Base-by-base conservation (phyloP, 352 stramenopile genomes). In the Pythium brachiatum region DNA sequence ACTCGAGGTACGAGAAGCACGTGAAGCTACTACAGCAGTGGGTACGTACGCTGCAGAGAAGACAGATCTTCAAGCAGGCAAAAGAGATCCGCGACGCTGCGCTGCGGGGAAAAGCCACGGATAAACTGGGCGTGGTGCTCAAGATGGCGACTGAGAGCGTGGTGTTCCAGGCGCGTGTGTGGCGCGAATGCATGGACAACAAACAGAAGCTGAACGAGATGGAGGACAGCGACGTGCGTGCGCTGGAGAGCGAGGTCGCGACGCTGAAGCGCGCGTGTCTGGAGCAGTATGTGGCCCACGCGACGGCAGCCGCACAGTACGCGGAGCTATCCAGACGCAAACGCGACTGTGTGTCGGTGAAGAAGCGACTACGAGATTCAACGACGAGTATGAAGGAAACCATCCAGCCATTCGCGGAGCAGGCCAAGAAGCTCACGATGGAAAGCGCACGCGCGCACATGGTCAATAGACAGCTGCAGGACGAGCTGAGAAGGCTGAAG, bases 131-230 rank as follows among this genome's bases (percentile, higher is more conserved):
- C 0, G 39, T 53, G 1, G 60, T 74, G 41, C 70, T 78, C 31
- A 58, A 56, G 9, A 70, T 69, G 56, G 68, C 71, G 44, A 75
- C 64, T 16, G 67, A 65, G 21, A 76, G 70, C 58, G 75, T 87
- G 21, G 60, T 88, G 13, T 93, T 89, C 57, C 84, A 89, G 46
- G 79, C 84, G 38, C 70, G 70, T 7, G 80, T 91, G 16, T 93
- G 84, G 84, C 73, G 74, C 1, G 81, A 90, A 51, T 87, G 78
- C 21, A 60, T 87, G 20, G 82, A 83, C 52, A 64, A 72, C 38
- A 83, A 81, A 43, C 20, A 74, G 25, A 48, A 75, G 32, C 62
- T 89, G 32, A 55, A 57, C 9, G 75, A 64, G 27, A 67, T 89
- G 41, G 69, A 81, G 53, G 79, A 90, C 38, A 60, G 62, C 2